Evolutionary conservation across 2,329 filamentous ascomycete species (phyloP), one percentile per base, ranked within the genome.

Genomic region (Cryphonectria parasitica): DNA sequence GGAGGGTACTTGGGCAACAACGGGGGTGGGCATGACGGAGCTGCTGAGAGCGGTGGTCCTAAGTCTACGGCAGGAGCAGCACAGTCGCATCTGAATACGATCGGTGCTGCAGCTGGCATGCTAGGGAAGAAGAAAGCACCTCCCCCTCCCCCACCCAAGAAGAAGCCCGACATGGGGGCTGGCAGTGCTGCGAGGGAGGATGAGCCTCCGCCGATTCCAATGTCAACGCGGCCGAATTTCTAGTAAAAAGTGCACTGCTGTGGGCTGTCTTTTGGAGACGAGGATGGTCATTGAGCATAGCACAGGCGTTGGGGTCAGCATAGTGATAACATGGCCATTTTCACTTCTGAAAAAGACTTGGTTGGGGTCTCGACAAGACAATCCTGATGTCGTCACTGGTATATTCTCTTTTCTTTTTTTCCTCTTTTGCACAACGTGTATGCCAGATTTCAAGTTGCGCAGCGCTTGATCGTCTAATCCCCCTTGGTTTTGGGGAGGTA

Each of bases 101-200:
- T 69, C n/a, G 67, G 71, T 4, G 72, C 58, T 3, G 71, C 75
- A 4, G 73, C 73, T 25, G 70, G 74, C 0, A 72, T 79, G 1
- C 75, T 78, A 17, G 81, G 76, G 2, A 88, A 87, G 79, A 89
- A 88, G 80, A 88, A 87, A 76, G 83, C 84, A 13, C 83, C 83
- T 5, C 83, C 86, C 54, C 78, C 79, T n/a, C 85, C 85, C 11
- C 84, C 84, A 25, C 80, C 83, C 2, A 88, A 86, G 79, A 89
- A 87, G 80, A 87, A 86, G 76, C 80, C 83, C 2, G 79, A 75
- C 36, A 28, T 69, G 62, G 66, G 65, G 28, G 63, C 56, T 25
- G 60, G 62, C 28, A 56, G 31, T 39, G 68, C 72, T 11, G 71
- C 71, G 10, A 75, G 74, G 8, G 76, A 77, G 6, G 79, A 78